A percentile compares a stretch with the other conserved stretches of the same genome.
These are phyloP conservation scores for Lepiota brunneoincarnata DNA, from an alignment of 768 basidiomycete genomes.

Conservation along the genomic window DNA sequence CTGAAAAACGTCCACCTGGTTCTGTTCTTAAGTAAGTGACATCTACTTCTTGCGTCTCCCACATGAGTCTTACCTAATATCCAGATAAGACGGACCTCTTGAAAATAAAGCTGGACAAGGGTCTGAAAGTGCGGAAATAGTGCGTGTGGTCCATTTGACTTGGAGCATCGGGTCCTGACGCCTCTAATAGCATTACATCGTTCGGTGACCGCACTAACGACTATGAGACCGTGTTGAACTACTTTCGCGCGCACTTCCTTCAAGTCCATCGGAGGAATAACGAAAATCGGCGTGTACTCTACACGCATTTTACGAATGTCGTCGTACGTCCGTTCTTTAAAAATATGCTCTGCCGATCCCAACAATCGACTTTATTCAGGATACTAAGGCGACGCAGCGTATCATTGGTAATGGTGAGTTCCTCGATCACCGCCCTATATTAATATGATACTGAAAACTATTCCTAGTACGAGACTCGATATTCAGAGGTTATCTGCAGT, in stretches of 20 bases:
- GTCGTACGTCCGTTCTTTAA: constrained; percentile 45
- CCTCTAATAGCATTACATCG: constrained; percentile 62
- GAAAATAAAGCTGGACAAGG: constrained; percentile 65
- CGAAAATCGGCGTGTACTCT: constrained; percentile 76
- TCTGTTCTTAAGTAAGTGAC: constrained; percentile 52
- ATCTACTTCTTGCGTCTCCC: constrained; percentile 1
- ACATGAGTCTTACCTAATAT: constrained; percentile 12
- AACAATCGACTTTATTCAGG: constrained; percentile 36
- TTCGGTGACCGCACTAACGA: constrained; percentile 80
- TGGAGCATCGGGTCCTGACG: not conserved
- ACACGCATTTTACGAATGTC: constrained; percentile 79
- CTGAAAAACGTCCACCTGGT: constrained; percentile 67
- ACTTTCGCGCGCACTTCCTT: constrained; percentile 86
- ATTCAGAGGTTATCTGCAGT: constrained; percentile 72
- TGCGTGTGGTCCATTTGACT: constrained; percentile 30
- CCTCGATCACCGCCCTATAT: not conserved
- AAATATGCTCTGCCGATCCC: not conserved
- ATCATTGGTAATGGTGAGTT: constrained; percentile 77
- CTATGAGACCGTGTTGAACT: constrained; percentile 77
- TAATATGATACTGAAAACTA: constrained; percentile 13
- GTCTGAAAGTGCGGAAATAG: constrained; percentile 78
- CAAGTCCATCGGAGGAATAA: constrained; percentile 81
- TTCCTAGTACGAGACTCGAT: constrained; percentile 67
- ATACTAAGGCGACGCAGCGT: constrained; percentile 79
- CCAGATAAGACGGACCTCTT: constrained; percentile 80